Evolutionary conservation across 495 filamentous ascomycete genomes (phyloP), one percentile per base, ranked within the genome.

Genomic region (Cetradonia linearis): DNA sequence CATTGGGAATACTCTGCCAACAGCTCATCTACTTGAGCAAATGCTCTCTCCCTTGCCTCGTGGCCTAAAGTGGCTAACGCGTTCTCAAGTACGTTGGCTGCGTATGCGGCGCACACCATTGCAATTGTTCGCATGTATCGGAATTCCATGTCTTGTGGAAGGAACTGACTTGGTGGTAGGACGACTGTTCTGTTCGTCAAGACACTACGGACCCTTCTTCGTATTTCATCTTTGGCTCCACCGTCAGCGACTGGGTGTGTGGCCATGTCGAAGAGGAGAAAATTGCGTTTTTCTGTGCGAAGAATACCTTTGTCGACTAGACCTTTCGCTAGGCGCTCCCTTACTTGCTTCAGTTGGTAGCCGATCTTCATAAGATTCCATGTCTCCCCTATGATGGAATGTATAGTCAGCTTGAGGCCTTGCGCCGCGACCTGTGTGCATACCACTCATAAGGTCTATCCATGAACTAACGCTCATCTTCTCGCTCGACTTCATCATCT

Each of bases 331-430:
- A 97, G 81, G 55, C 93, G 89, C 78, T 98, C 93, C 68, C 93
- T 91, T 55, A 98, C 93, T 78, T 98, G 93, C 73, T 98, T 98
- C 62, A 98, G 81, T 78, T 97, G 93, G 75, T 98, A 98, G 70
- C 93, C 93, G 67, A 98, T 98, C 76, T 98, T 98, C 93, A 98
- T 96, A 58, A 98, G 77, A 67, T 98, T 98, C 93, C 93, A 98
- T 61, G 93, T 98, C 75, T 98, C 93, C 65, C 93, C 93, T 98
- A 67, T 63, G 18, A 28, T 46, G 56, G 46, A 38, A 58, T 59
- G 60, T 36, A 58, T 55, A 63, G 70, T 70, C 59, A 66, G 38
- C 42, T n/a, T 37, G 63, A 54, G 67, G 64, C 55, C 58, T 55
- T 31, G 55, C 40, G 50, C 7, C 9, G 30, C n/a, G 1, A 27